phyloP scores from a whole-genome alignment of 2,329 filamentous ascomycete species.

The Juglanconis oblonga region DNA sequence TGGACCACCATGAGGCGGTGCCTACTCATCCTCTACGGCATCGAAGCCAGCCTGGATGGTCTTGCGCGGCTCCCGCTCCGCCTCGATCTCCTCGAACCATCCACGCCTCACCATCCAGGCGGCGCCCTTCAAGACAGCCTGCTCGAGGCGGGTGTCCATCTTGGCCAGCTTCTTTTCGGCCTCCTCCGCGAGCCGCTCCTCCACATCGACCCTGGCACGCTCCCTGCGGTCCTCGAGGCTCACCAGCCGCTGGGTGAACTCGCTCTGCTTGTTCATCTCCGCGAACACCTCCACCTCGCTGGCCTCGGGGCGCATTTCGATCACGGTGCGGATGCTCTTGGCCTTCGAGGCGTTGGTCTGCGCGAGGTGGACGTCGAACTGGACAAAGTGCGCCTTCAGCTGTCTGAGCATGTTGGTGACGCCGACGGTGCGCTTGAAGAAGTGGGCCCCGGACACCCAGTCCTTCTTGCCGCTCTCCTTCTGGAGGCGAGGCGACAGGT shows the following conservation, averaged over 20 bases:
- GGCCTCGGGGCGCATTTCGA: conserved; percentile 11
- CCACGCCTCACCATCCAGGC: conserved; percentile 22
- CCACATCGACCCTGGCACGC: conserved; percentile 17
- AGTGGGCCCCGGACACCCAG: conserved; percentile 6
- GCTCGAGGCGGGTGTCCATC: conserved; percentile 23
- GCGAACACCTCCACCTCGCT: background rate
- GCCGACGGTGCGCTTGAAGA: background rate
- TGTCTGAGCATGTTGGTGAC: conserved; percentile 17
- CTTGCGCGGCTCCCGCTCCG: background rate
- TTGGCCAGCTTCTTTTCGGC: background rate
- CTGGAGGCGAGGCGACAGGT: conserved; percentile 32
- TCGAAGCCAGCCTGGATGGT: background rate
- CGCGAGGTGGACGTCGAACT: conserved; percentile 21
- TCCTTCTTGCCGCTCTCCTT: background rate
- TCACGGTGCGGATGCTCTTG: conserved; percentile 14
- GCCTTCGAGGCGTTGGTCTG: conserved; percentile 30
- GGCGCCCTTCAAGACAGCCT: conserved; percentile 16
- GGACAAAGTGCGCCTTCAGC: conserved; percentile 21
- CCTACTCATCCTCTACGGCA: background rate
- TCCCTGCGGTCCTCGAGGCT: conserved; percentile 16
- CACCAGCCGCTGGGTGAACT: conserved; percentile 8
- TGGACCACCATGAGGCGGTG: background rate
- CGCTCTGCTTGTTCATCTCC: conserved; percentile 5
- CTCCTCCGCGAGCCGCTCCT: conserved; percentile 1
- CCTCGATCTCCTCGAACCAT: conserved; percentile 18